These are phyloP conservation scores for Fusarium napiforme DNA, from an alignment of 2,329 filamentous ascomycete genomes.

Conservation along the genomic window DNA sequence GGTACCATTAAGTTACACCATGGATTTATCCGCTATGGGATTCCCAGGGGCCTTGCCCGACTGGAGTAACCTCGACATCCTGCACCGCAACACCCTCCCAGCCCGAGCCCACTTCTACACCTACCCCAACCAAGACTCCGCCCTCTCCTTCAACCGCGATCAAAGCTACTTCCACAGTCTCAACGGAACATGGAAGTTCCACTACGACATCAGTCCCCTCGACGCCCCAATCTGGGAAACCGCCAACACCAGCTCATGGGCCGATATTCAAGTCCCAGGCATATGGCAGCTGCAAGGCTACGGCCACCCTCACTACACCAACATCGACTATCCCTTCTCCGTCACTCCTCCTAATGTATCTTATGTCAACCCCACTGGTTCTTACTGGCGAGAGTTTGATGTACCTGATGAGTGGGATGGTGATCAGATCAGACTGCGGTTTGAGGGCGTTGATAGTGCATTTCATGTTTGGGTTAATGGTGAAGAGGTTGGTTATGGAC, in stretches of 20 bases:
- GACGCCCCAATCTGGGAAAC: conserved; percentile 14
- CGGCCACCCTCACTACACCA: conserved; percentile 64
- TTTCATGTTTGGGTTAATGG: conserved; percentile 80
- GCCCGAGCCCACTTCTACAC: conserved; percentile 29
- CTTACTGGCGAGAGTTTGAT: conserved; percentile 68
- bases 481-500: conserved; percentile 73
- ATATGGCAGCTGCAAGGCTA: conserved; percentile 79
- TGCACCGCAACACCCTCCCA: conserved; percentile 9
- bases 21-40: conserved; percentile 1
- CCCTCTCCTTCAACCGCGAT: not conserved
- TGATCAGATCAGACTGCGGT: conserved; percentile 72
- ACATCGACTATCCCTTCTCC: too few relatives aligned
- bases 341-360: conserved; percentile 69
- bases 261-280: conserved; percentile 69
- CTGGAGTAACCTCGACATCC: conserved; percentile 15
- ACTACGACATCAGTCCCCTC: conserved; percentile 16
- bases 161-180: not conserved
- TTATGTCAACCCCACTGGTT: conserved; percentile 73
- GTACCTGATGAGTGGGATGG: conserved; percentile 59
- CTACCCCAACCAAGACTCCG: conserved; percentile 7
- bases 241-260: conserved; percentile 5
- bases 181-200: conserved; percentile 28
- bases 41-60: conserved; percentile 17
- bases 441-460: conserved; percentile 79
- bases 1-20: not conserved